Evolutionary conservation across 805 yeast species (phyloP), one percentile per base, ranked within the genome.

Genomic region (Cyberlindnera meyerae): DNA sequence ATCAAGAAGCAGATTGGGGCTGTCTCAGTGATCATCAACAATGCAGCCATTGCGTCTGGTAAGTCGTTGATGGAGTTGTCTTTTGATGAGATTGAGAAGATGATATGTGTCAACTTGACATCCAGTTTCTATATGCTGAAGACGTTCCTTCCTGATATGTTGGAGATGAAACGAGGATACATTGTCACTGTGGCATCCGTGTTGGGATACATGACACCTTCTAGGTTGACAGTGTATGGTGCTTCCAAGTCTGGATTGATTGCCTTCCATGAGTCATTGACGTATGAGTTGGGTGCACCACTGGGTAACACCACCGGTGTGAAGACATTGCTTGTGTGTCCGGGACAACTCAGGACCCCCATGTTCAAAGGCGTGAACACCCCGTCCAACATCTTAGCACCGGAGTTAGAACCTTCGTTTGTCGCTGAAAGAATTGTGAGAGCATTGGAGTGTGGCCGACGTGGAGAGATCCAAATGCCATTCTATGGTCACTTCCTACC

Each of bases 221-320:
- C 95, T 8, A 67, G 82, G 16, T 66, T 86, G 39, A 65, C 41
- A 12, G 83, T 83, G 0, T 90, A 90, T 54, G 96, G 96, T 0
- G 96, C 97, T 0, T 75, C 95, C 12, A 90, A 90, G 56, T 80
- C 95, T 0, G 97, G 94, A 0, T 60, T 86, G 20, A 75, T 90
- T 35, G 88, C 90, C 0, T 61, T 88, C 28, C 97, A 89, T 55
- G 95, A 85, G 55, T 78, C 90, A 1, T 61, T 90, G 24, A 75
- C 83, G 0, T 77, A 75, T 51, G 93, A 83, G 57, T 53, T 83
- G 20, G 79, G 82, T 0, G 68, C 73, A 0, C 53, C 51, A 14
- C 61, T 74, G 12, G 53, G 70, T 24, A 63, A 34, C 24, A 22
- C 18, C 20, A 38, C 32, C 7, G 85, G 88, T 2, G 73, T 90